These are phyloP conservation scores for Fusarium acutatum DNA, from an alignment of 2,329 filamentous ascomycete species.

Conservation along the genomic window DNA sequence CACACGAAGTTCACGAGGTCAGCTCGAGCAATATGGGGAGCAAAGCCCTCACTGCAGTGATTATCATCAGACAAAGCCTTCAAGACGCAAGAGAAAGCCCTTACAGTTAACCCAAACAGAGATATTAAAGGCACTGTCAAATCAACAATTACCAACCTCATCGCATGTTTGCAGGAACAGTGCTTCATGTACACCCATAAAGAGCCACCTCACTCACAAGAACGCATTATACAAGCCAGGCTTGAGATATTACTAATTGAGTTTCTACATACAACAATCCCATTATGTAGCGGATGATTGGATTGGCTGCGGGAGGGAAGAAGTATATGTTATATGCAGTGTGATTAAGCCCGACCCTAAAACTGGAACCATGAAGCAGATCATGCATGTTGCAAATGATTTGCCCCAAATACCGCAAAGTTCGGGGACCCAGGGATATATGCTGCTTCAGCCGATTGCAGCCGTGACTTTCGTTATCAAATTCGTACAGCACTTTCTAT, in stretches of 20 bases:
- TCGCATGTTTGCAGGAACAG: background rate
- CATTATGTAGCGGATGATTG: background rate
- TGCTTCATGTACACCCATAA: background rate
- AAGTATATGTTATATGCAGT: background rate
- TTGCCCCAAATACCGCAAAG: background rate
- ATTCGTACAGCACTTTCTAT: slow-evolving; percentile 38
- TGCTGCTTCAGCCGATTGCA: slow-evolving; percentile 29
- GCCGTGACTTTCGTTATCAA: slow-evolving; percentile 33
- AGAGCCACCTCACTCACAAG: too few species aligned
- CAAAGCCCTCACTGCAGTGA: background rate
- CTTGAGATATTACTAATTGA: slow-evolving; percentile 34
- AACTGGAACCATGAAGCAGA: background rate
- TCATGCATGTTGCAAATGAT: background rate
- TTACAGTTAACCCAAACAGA: background rate
- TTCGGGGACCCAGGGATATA: slow-evolving; percentile 1
- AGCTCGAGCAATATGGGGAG: background rate
- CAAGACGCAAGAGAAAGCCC: background rate
- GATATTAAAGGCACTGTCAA: background rate
- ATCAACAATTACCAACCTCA: background rate
- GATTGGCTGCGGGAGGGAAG: slow-evolving; percentile 4
- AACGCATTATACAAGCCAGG: background rate
- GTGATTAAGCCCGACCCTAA: slow-evolving; percentile 5
- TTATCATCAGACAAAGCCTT: background rate
- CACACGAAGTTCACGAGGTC: background rate
- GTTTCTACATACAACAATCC: slow-evolving; percentile 23